Conservation (phyloP, 2,329 filamentous ascomycete species). For the Penicillium fuscoglaucum region DNA sequence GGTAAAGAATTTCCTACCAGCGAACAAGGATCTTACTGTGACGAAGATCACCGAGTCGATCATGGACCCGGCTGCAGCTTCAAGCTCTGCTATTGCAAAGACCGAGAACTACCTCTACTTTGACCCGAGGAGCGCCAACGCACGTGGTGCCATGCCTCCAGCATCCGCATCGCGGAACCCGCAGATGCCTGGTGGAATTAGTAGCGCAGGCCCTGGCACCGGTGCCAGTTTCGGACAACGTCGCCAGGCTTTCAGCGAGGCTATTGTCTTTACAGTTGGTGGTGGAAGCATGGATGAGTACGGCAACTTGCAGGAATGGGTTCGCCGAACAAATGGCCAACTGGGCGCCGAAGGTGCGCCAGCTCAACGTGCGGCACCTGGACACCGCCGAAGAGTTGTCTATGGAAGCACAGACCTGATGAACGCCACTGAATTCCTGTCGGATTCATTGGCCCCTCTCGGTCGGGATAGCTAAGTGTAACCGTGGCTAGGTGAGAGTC, state of each 20-base stretch:
- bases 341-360: constrained; percentile 52
- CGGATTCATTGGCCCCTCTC: constrained; percentile 56
- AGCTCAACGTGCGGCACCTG: constrained; percentile 34
- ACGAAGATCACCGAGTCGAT: constrained; percentile 98
- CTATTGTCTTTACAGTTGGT: constrained; percentile 91
- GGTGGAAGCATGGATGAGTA: constrained; percentile 99
- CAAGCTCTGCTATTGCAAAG: constrained; percentile 89
- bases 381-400: constrained; percentile 75
- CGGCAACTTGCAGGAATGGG: constrained; percentile 96
- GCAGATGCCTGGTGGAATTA: constrained; percentile 45
- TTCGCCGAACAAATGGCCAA: constrained; percentile 65
- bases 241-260: constrained; percentile 83
- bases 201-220: constrained; percentile 61
- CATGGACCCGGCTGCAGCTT: constrained; percentile 91
- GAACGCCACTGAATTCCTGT: constrained; percentile 62
- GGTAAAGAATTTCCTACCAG: constrained; percentile 97
- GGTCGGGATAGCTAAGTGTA: constrained; percentile 54
- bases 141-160: constrained; percentile 85
- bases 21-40: constrained; percentile 89
- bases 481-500: constrained; percentile 1
- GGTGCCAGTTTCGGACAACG: constrained; percentile 87
- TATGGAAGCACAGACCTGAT: constrained; percentile 86
- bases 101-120: constrained; percentile 98
- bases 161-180: constrained; percentile 57
- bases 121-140: constrained; percentile 89